phyloP scores from a whole-genome alignment of 2,329 filamentous ascomycete species.

The Ophiostoma ulmi region DNA sequence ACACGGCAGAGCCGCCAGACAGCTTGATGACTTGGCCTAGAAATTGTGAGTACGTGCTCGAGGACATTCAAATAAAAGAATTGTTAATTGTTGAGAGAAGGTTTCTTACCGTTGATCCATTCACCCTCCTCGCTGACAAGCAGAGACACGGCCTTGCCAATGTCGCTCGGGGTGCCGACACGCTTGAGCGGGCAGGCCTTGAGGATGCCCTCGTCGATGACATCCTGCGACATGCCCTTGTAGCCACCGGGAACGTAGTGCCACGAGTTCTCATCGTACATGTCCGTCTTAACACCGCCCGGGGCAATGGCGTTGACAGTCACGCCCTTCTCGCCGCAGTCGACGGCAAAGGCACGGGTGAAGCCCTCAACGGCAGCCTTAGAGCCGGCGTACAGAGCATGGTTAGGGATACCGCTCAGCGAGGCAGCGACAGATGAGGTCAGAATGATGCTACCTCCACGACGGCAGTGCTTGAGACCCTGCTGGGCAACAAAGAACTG shows the following conservation, averaged over 20 bases:
- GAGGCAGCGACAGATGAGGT: slow-evolving; percentile 66
- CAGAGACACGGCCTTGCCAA: slow-evolving; percentile 53
- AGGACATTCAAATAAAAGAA: not conserved
- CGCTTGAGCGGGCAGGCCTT: slow-evolving; percentile 55
- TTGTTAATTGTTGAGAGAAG: not conserved
- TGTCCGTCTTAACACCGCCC: slow-evolving; percentile 69
- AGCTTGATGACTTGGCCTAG: slow-evolving; percentile 40
- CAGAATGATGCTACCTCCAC: slow-evolving; percentile 66
- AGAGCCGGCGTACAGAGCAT: slow-evolving; percentile 65
- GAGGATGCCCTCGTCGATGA: slow-evolving; percentile 52
- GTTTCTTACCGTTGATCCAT: slow-evolving; percentile 58
- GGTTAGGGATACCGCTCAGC: slow-evolving; percentile 61
- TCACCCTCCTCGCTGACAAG: slow-evolving; percentile 54
- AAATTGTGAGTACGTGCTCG: not conserved
- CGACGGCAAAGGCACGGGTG: slow-evolving; percentile 65
- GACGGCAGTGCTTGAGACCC: slow-evolving; percentile 64
- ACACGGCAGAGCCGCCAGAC: slow-evolving; percentile 35
- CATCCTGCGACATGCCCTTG: slow-evolving; percentile 47
- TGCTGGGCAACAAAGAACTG: slow-evolving; percentile 77
- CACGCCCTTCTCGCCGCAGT: slow-evolving; percentile 62
- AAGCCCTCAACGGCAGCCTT: slow-evolving; percentile 71
- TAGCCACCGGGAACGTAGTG: slow-evolving; percentile 56
- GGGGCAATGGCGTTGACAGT: slow-evolving; percentile 70
- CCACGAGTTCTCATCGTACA: slow-evolving; percentile 68
- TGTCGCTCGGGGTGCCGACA: slow-evolving; percentile 53